Percentiles rank a stretch among this genome's conserved stretches.
phyloP scores from a whole-genome alignment of 2,329 filamentous ascomycete species.

The Venturia effusa region DNA sequence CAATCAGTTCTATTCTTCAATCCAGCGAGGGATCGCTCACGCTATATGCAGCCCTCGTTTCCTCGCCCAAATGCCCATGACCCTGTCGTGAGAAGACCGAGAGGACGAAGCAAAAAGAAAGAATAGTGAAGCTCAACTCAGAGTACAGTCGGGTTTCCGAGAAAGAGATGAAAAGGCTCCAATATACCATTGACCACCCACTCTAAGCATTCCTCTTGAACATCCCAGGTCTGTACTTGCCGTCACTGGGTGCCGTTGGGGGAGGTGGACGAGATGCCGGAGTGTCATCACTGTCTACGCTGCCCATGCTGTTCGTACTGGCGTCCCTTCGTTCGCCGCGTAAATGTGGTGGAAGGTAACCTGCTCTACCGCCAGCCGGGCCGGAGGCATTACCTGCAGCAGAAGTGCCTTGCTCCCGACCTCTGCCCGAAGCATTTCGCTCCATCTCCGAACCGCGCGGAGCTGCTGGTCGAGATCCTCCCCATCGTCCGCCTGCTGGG shows the following conservation, averaged over 20 bases:
- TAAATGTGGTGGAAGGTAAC: conserved; percentile 11
- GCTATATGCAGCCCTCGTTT: background rate
- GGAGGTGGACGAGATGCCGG: conserved; percentile 9
- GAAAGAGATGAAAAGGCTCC: background rate
- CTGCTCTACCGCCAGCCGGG: background rate
- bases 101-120: background rate
- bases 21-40: background rate
- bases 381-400: background rate
- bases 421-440: conserved; percentile 16
- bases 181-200: background rate
- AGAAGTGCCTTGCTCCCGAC: conserved; percentile 7
- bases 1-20: background rate
- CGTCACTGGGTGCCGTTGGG: conserved; percentile 18
- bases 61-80: background rate
- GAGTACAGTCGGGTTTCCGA: background rate
- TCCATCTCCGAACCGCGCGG: background rate
- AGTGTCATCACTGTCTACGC: conserved; percentile 3
- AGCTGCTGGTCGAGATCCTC: conserved; percentile 15
- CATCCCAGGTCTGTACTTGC: conserved; percentile 30
- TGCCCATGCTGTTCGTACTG: conserved; percentile 5
- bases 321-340: conserved; percentile 13
- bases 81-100: background rate
- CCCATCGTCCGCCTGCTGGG: conserved; percentile 13
- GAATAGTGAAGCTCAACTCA: background rate
- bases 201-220: conserved; percentile 17